Evolutionary conservation across 2,329 filamentous ascomycete species (phyloP).

Genomic region (Cladophialophora chaetospira): DNA sequence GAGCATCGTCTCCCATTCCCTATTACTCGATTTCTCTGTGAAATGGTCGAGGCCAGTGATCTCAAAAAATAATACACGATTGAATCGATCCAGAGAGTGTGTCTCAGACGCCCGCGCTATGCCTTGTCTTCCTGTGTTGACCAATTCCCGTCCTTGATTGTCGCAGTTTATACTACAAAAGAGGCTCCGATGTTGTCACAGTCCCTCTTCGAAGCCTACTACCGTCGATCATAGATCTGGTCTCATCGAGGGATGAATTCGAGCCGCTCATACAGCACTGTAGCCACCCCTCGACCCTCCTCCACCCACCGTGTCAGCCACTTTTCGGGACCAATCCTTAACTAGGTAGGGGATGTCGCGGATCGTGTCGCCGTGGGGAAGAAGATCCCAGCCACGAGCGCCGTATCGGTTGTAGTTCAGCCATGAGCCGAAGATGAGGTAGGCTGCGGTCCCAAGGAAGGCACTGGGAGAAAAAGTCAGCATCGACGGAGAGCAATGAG

Average conservation of each 20-base stretch:
- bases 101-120: too few relatives aligned
- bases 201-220: too few relatives aligned
- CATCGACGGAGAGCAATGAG: background rate
- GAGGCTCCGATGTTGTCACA: too few relatives aligned
- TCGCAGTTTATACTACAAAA: too few relatives aligned
- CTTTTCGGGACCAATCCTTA: conserved; percentile 80
- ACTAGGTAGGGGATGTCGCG: conserved; percentile 89
- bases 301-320: conserved; percentile 82
- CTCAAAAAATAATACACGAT: too few relatives aligned
- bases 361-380: conserved; percentile 90
- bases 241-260: background rate
- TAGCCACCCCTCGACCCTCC: conserved; percentile 86
- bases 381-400: conserved; percentile 88
- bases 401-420: conserved; percentile 98
- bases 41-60: too few relatives aligned
- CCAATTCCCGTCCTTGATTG: too few relatives aligned
- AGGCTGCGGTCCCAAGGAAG: conserved; percentile 82
- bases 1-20: too few relatives aligned
- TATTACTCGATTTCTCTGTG: too few relatives aligned
- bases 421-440: conserved; percentile 98
- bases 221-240: too few relatives aligned
- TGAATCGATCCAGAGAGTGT: too few relatives aligned
- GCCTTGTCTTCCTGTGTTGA: too few relatives aligned
- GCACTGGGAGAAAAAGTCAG: conserved; percentile 56
- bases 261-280: conserved; percentile 72